A percentile compares a stretch with the other conserved stretches of the same genome.
Conservation (phyloP, 768 basidiomycete species). For the Trametes gibbosa region DNA sequence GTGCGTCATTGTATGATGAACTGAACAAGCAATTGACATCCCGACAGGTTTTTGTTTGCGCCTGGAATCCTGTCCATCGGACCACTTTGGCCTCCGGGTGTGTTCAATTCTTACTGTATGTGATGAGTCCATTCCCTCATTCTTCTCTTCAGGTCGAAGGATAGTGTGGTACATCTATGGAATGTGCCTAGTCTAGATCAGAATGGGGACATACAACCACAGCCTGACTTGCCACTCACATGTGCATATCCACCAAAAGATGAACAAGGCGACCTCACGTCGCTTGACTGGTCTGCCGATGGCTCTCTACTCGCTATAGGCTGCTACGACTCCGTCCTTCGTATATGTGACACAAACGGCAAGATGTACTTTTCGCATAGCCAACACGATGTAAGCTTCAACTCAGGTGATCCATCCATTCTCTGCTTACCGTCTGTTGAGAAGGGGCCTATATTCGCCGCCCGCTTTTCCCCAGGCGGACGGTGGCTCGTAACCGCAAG, state of each 20-base stretch:
- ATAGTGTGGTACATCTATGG: constrained; percentile 75
- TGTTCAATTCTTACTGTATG: constrained; percentile 20
- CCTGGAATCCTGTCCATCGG: constrained; percentile 67
- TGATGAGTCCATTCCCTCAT: neutral
- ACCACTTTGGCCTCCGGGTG: constrained; percentile 75
- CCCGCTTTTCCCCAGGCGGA: constrained; percentile 72
- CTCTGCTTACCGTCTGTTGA: constrained; percentile 26
- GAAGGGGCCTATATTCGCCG: constrained; percentile 80
- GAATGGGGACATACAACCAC: neutral
- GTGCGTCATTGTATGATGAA: neutral
- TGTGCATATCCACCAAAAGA: constrained; percentile 49
- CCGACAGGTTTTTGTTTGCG: constrained; percentile 74
- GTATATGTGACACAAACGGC: constrained; percentile 64
- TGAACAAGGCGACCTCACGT: constrained; percentile 64
- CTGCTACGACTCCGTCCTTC: constrained; percentile 70
- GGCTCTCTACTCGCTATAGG: constrained; percentile 75
- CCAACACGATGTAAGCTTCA: constrained; percentile 58
- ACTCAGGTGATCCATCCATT: neutral
- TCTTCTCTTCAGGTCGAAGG: constrained; percentile 55
- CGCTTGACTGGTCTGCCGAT: constrained; percentile 73
- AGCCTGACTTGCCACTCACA: constrained; percentile 24
- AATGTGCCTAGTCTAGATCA: constrained; percentile 45
- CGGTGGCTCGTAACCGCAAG: constrained; percentile 75
- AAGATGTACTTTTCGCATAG: constrained; percentile 57
- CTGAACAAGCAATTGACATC: neutral